These are phyloP conservation scores for Penicillium digitatum DNA, from an alignment of 2,329 filamentous ascomycete species.

Conservation along the genomic window DNA sequence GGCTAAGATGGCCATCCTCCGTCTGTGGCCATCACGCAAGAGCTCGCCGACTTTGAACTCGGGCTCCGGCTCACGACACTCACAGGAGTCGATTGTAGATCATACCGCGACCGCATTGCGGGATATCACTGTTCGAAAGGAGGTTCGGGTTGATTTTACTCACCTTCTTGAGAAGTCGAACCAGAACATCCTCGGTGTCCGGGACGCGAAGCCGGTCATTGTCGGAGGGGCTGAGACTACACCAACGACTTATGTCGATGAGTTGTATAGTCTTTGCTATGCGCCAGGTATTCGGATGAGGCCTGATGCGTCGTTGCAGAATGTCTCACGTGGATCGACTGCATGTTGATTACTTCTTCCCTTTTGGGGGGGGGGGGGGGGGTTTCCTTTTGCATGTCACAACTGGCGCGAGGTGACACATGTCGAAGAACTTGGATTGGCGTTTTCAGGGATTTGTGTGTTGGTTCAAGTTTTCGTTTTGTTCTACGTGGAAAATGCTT, in stretches of 20 bases:
- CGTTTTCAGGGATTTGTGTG: background rate
- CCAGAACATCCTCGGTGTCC: conserved; percentile 16
- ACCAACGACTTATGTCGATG: conserved; percentile 46
- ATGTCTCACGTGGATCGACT: background rate
- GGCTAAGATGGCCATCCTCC: conserved; percentile 17
- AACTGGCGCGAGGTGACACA: background rate
- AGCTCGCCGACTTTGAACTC: background rate
- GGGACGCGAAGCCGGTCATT: conserved; percentile 25
- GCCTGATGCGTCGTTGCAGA: conserved; percentile 20
- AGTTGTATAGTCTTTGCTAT: conserved; percentile 41
- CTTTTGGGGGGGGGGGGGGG: no score
- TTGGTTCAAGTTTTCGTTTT: background rate
- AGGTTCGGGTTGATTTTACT: conserved; percentile 55
- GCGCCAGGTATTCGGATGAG: conserved; percentile 28
- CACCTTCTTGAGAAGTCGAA: conserved; percentile 23
- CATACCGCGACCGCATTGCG: conserved; percentile 37
- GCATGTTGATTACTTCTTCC: background rate
- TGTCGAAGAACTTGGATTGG: background rate
- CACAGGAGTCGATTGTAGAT: conserved; percentile 24
- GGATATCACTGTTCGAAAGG: conserved; percentile 61
- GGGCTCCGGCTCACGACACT: conserved; percentile 2
- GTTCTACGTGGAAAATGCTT: background rate
- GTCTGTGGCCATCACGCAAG: conserved; percentile 23
- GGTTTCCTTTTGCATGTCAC: background rate
- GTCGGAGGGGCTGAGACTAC: conserved; percentile 24